Percentiles rank a stretch among this genome's conserved stretches.
Conservation (phyloP, 2,329 filamentous ascomycete species). For the Shiraia sp. region DNA sequence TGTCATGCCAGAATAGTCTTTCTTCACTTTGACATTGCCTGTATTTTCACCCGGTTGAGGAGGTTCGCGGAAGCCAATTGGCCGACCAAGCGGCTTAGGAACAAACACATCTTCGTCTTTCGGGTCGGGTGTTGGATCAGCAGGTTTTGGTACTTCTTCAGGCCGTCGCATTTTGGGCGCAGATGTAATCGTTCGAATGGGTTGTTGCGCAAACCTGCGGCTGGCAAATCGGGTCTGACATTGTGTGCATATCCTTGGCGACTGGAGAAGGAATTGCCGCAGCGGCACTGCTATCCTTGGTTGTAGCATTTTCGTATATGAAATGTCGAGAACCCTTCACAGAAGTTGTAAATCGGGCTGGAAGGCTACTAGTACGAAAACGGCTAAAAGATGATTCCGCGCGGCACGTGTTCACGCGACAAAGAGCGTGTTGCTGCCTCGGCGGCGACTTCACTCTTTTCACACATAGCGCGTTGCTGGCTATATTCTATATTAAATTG, state of each 20-base stretch:
- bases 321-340: conserved; percentile 3
- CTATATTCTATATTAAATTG: neutral
- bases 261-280: conserved; percentile 14
- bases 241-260: conserved; percentile 18
- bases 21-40: conserved; percentile 63
- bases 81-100: conserved; percentile 63
- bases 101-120: conserved; percentile 47
- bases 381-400: conserved; percentile 5
- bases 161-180: conserved; percentile 23
- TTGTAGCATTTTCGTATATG: conserved; percentile 34
- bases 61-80: conserved; percentile 78
- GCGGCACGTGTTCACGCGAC: conserved; percentile 27
- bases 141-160: conserved; percentile 13
- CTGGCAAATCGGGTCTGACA: conserved; percentile 15
- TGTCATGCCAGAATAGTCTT: conserved; percentile 37
- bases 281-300: conserved; percentile 30
- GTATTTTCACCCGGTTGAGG: conserved; percentile 81
- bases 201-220: conserved; percentile 14
- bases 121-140: conserved; percentile 7
- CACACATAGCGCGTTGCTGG: conserved; percentile 7
- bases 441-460: conserved; percentile 4
- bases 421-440: conserved; percentile 20
- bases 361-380: conserved; percentile 16
- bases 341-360: conserved; percentile 5
- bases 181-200: conserved; percentile 30